Evolutionary conservation across 352 stramenopile species (phyloP), one percentile per base, ranked within the genome.

Genomic region (Thraustochytrium sp.): DNA sequence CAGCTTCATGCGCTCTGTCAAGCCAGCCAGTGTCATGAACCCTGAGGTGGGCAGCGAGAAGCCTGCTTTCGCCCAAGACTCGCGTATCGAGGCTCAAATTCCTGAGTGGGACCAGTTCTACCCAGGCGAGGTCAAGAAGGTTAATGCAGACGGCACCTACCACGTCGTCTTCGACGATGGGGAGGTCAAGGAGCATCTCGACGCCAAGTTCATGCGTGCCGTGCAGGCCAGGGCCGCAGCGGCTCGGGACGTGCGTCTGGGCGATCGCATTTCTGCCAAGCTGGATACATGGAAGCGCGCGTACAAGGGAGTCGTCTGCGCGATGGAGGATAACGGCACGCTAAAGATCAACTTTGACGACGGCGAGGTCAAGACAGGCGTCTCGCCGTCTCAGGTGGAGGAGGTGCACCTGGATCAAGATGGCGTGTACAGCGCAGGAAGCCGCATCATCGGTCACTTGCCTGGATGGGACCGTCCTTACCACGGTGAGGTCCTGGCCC

Each of bases 281-380:
- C 31, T 80, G 0, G 68, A 80, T 4, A 38, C 31, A 34, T 80
- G 68, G 68, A 51, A 80, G 11, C 23, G 18, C 3, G 31, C 21
- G 0, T 80, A 80, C 46, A 51, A 61, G 26, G 68, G 68, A n/a
- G 46, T 63, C 4, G 53, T 80, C 1, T 36, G 44, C 16, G n/a
- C 37, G 37, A 16, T 76, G 4, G 16, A 68, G 13, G 53, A 36
- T 40, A 29, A 82, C 29, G 72, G 72, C 31, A 73, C 72, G 4
- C 31, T 56, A 13, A 48, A 42, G 18, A 51, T 82, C 53, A 16
- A 68, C 53, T 82, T 82, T 44, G 74, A 82, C 38, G 74, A 82
- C 46, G 74, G 74, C 3, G 74, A 82, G 44, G 34, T 82, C 42
- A 31, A 23, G 4, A 8, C 37, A 4, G 23, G 26, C 5, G 68